Base-by-base conservation (phyloP, 257 asterid species). In the Solanum boliviense region DNA sequence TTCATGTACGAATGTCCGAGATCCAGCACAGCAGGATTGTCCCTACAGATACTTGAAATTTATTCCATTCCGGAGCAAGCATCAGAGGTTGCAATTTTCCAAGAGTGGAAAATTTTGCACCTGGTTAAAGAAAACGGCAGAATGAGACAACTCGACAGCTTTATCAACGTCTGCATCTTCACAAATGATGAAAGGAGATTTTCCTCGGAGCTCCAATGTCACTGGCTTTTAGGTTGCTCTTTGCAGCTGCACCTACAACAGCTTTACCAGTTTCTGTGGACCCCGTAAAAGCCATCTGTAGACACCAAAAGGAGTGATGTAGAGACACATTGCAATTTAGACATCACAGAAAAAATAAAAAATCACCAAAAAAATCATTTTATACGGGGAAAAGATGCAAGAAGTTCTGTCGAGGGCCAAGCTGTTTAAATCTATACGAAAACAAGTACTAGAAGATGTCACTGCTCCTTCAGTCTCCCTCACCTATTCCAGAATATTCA, bases 1-100 rank as follows among this genome's bases (percentile, higher is more conserved):
- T 88, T 95, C 98, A 68, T 95, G 98, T 56, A 94, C 95, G 23
- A 84, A 95, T 2, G 98, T 95, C 74, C 98, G 96, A 58, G 98
- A 95, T 62, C 96, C 98, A 73, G 98, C 98, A 72, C 95, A 93
- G 85, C 98, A 93, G 70, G 96, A 93, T 91, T 95, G 98, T 6
- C 98, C 98, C 98, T 94, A 85, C 3, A 85, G 13, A 56, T 48
- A 82, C 32, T n/a, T 38, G 23, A 60, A 3, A 76, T 6, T 13
- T 41, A 46, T 58, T 27, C 48, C 58, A 67, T 75, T 75, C 82
- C 9, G 62, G 73, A 32, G 11, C 48, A 34, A 18, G 21, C 62
- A 44, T 38, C 20, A 12, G 36, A 65, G 35, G 48, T 41, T 23
- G 7, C 74, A 21, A 84, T n/a, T 11, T 84, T 75, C 16, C 12